Base-by-base conservation (phyloP, 768 basidiomycete genomes). In the Porphyrellus cyaneotinctus region DNA sequence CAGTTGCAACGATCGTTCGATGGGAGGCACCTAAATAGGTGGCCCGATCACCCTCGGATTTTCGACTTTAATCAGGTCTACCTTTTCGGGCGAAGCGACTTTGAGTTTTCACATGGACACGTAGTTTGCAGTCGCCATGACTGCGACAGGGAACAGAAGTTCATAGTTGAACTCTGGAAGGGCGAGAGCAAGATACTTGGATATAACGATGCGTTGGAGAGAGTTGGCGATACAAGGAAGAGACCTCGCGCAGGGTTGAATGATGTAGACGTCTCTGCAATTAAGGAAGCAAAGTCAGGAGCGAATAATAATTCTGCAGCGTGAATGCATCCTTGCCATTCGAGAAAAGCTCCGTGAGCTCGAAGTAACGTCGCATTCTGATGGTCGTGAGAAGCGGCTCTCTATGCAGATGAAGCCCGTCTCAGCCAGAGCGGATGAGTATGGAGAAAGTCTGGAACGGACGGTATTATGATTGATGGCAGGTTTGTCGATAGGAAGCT, bases 81-180 rank as follows among this genome's bases (percentile, higher is more conserved):
- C n/a, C n/a, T n/a, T n/a, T n/a, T n/a, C 39, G 56, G 11, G 74
- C 73, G 20, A 84, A 67, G 45, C 80, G 67, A 59, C 76, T 74
- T 31, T 65, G 62, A 23, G 60, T 53, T 53, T 66, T 68, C 8
- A 81, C 8, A 51, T 47, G 26, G 59, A 56, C 55, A 76, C 66
- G 38, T 74, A 70, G 36, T 59, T 58, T 15, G 65, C 59, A 11
- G 67, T 65, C 4, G 69, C 75, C 62, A 83, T 66, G 32, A 86
- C 69, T 0, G 77, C 79, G 45, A 86, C 75, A 0, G 84, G 84
- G 60, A 86, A 87, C 44, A 72, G 72, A 0, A 81, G 78, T 20
- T 85, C 85, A 57, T 77, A 86, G 53, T 77, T 66, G 60, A 86
- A 87, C 56, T 85, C n/a, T n/a, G n/a, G n/a, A n/a, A n/a, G n/a